These are phyloP conservation scores for Eimeria maxima DNA, from an alignment of 169 alveolate species.

Conservation along the genomic window DNA sequence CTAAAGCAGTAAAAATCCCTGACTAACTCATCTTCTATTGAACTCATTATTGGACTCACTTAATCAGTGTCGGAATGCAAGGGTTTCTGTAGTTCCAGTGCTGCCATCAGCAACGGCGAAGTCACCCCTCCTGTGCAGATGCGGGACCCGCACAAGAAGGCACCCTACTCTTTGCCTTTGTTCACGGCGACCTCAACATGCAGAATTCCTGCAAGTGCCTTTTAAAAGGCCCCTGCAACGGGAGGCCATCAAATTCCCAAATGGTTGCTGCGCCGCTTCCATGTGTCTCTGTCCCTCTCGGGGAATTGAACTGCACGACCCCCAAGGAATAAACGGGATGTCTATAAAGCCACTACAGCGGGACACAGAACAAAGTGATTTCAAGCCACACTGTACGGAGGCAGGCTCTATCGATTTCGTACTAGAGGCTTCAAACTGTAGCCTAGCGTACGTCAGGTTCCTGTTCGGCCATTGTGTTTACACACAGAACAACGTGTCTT, in stretches of 20 bases:
- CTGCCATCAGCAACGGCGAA: not conserved
- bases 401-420: too few species aligned
- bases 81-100: not conserved
- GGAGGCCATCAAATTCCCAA: not conserved
- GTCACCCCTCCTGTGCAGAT: not conserved
- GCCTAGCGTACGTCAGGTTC: too few species aligned
- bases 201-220: not conserved
- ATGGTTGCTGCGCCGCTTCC: too few species aligned
- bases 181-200: not conserved
- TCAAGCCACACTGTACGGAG: too few species aligned
- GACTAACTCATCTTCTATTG: not conserved
- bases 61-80: not conserved
- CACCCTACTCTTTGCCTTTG: not conserved
- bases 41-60: not conserved
- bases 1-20: too few species aligned
- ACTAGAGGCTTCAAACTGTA: too few species aligned
- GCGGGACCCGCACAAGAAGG: not conserved
- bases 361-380: not conserved
- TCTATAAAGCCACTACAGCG: not conserved
- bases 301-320: not conserved
- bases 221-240: not conserved
- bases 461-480: too few species aligned
- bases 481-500: too few species aligned
- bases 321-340: not conserved
- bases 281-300: not conserved